Conservation (phyloP, 441 rosid species). For the Theobroma grandiflorum region DNA sequence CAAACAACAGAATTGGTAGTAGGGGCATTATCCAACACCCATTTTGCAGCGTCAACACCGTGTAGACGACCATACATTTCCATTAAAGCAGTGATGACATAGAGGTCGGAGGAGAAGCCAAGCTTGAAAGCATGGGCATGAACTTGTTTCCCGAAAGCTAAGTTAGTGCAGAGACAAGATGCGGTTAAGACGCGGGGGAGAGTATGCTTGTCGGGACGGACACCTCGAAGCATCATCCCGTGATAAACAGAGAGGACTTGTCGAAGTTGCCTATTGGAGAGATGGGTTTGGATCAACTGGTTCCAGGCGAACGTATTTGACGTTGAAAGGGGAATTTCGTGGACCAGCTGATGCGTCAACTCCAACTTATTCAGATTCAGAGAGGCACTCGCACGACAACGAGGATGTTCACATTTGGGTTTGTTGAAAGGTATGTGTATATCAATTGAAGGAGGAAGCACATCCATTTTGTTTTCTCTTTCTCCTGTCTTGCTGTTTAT, state of each 20-base stretch:
- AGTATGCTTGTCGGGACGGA: slow-evolving; percentile 49
- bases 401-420: not conserved
- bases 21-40: slow-evolving; percentile 47
- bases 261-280: slow-evolving; percentile 34
- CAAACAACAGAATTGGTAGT: slow-evolving; percentile 48
- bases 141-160: slow-evolving; percentile 46
- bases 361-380: not conserved
- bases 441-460: slow-evolving; percentile 18
- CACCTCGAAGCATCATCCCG: slow-evolving; percentile 55
- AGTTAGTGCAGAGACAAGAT: slow-evolving; percentile 41
- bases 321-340: slow-evolving; percentile 44
- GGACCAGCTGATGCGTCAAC: slow-evolving; percentile 44
- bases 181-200: slow-evolving; percentile 55
- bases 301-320: slow-evolving; percentile 53
- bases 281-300: slow-evolving; percentile 47
- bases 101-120: slow-evolving; percentile 45
- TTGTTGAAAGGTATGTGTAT: not conserved
- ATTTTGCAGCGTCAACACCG: slow-evolving; percentile 42
- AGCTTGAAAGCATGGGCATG: slow-evolving; percentile 56
- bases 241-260: slow-evolving; percentile 45
- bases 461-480: slow-evolving; percentile 24
- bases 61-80: slow-evolving; percentile 57
- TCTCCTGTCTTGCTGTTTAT: not conserved
- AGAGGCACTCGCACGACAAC: not conserved
- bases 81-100: slow-evolving; percentile 48